Evolutionary conservation across 192 early-diverging fungal genomes (phyloP), one percentile per base, ranked within the genome.

Genomic region (Dispira simplex): DNA sequence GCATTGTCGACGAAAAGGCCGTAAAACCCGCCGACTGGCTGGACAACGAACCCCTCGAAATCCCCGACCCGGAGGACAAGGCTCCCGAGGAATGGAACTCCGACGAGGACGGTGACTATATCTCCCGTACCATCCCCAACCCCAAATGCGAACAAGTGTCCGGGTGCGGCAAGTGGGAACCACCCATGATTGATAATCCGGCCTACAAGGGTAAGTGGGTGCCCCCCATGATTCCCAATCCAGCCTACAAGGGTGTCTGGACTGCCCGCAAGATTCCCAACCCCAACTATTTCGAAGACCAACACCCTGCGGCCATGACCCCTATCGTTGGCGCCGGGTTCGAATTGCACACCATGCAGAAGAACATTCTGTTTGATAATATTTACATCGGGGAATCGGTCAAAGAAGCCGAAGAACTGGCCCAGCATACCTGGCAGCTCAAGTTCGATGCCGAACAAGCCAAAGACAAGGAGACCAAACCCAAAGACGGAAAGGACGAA

Each of bases 341-440:
- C 65, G 93, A 95, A 75, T 73, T 95, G 64, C 94, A 90, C 90
- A 92, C 89, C 51, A 95, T 95, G 89, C 90, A 92, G 75, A 75
- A 87, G 62, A 77, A 81, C 28, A 91, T 94, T 63, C 74, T 85
- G 32, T 95, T 95, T 66, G 88, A 95, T 77, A 95, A 94, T 73
- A 87, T 95, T 58, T 93, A 91, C 73, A 70, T 95, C 64, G 91
- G 91, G 48, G 76, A 86, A 76, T 83, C 75, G 68, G 78, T 72
- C 14, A 70, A 71, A 18, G 83, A 83, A 44, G 93, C 91, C 25
- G 75, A 83, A 63, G 69, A 75, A 44, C 79, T 93, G 53, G 80
- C 88, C 13, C 75, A 85, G 8, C 82, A 95, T 63, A 83, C 81
- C 53, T 95, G 88, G 87, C 72, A 66, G 62, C 77, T 85, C 65